Conservation (phyloP, 2,329 filamentous ascomycete species). For the Graphilbum sp. region DNA sequence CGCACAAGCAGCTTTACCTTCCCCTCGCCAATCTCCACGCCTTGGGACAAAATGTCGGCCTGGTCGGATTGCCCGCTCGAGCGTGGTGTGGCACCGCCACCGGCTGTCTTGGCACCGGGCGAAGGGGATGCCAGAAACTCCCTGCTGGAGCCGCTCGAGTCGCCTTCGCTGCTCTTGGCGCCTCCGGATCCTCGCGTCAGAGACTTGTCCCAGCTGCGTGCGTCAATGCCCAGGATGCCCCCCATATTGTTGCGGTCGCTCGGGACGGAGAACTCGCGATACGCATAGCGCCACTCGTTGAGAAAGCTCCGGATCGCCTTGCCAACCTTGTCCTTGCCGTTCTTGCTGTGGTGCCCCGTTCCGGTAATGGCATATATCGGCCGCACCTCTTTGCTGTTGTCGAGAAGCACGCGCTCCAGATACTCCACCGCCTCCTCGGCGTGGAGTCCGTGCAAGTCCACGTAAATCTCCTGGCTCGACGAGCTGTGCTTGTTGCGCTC, state of each 20-base stretch:
- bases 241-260: constrained; percentile 76
- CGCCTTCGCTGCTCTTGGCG: constrained; percentile 9
- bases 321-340: constrained; percentile 96
- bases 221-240: constrained; percentile 56
- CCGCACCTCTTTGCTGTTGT: constrained; percentile 56
- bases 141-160: background rate
- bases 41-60: constrained; percentile 44
- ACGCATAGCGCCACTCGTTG: constrained; percentile 91
- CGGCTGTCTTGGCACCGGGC: no score
- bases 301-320: constrained; percentile 83
- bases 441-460: constrained; percentile 96
- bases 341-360: constrained; percentile 94
- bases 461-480: constrained; percentile 56
- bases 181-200: constrained; percentile 20
- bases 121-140: background rate
- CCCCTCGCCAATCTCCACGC: constrained; percentile 51
- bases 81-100: background rate
- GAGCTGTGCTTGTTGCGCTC: constrained; percentile 64
- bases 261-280: constrained; percentile 88
- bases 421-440: constrained; percentile 95
- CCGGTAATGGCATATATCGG: constrained; percentile 93
- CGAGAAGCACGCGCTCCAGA: constrained; percentile 70
- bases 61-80: constrained; percentile 16
- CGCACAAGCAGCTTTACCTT: constrained; percentile 49
- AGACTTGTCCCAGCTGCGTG: constrained; percentile 49